Percentiles rank a stretch among this genome's conserved stretches.
Conservation (phyloP, 768 basidiomycete species). For the Kwoniella sp. region DNA sequence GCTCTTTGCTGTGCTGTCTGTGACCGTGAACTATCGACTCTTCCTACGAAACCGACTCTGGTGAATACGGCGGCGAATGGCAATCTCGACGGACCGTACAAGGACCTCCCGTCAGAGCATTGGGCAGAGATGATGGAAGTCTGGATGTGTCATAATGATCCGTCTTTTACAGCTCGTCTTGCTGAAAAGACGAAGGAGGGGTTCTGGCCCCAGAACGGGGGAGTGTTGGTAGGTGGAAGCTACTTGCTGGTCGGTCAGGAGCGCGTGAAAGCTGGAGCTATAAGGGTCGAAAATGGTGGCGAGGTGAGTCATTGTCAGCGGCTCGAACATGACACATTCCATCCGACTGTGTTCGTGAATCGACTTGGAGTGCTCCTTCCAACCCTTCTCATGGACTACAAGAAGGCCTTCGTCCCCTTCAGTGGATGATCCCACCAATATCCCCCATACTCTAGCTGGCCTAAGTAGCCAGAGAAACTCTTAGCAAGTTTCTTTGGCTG, state of each 20-base stretch:
- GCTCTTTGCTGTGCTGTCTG: conserved; percentile 41
- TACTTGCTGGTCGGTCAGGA: conserved; percentile 77
- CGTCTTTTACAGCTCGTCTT: conserved; percentile 74
- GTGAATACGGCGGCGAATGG: conserved; percentile 6
- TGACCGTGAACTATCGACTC: conserved; percentile 33
- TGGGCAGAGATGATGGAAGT: conserved; percentile 97
- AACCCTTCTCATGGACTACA: conserved; percentile 65
- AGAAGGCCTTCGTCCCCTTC: conserved; percentile 86
- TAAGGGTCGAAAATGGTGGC: conserved; percentile 55
- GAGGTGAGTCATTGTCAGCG: conserved; percentile 63
- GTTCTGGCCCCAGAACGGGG: conserved; percentile 74
- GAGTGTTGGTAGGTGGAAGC: conserved; percentile 85
- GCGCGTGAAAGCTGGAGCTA: conserved; percentile 63
- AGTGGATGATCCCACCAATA: conserved; percentile 65
- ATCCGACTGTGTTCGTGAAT: too few species aligned
- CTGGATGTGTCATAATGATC: conserved; percentile 97
- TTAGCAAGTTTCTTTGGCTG: conserved; percentile 61
- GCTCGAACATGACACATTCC: neutral
- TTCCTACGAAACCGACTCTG: neutral
- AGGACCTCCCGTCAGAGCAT: conserved; percentile 90
- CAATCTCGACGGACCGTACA: conserved; percentile 60
- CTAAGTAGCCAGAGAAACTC: conserved; percentile 61
- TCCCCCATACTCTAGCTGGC: conserved; percentile 44
- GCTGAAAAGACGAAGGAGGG: conserved; percentile 65
- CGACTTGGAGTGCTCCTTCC: neutral